Evolutionary conservation across 2,329 filamentous ascomycete genomes (phyloP).

Genomic region (Neonectria neomacrospora): DNA sequence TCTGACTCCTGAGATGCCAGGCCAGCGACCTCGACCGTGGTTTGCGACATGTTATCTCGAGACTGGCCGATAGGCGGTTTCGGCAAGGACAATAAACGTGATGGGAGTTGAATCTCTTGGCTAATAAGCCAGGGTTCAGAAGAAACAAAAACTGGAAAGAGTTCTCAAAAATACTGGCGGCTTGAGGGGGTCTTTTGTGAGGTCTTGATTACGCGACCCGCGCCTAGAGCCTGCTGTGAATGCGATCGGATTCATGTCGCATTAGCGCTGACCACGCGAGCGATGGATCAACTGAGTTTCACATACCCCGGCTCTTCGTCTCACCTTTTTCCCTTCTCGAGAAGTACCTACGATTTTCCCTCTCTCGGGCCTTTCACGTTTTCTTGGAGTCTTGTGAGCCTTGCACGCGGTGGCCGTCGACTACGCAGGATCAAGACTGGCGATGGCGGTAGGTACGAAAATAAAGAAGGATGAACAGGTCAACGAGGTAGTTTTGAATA

Average conservation of each 20-base stretch:
- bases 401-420: neutral
- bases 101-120: no score
- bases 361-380: neutral
- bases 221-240: slow-evolving; percentile 1
- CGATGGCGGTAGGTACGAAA: no score
- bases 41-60: slow-evolving; percentile 30
- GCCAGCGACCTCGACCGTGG: neutral
- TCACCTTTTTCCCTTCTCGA: neutral
- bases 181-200: neutral
- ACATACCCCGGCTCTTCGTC: no score
- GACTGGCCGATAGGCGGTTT: neutral
- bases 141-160: neutral
- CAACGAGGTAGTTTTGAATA: no score
- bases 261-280: neutral
- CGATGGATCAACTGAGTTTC: neutral
- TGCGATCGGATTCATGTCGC: slow-evolving; percentile 32
- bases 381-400: neutral
- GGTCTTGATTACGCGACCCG: neutral
- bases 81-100: neutral
- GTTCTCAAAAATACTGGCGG: neutral
- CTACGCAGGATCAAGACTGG: neutral
- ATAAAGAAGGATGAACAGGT: no score
- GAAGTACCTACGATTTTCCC: neutral
- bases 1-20: neutral
- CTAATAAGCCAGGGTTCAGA: neutral